These are phyloP conservation scores for Hyphopichia khmerensis DNA, from an alignment of 1,139 yeast genomes.

Conservation along the genomic window DNA sequence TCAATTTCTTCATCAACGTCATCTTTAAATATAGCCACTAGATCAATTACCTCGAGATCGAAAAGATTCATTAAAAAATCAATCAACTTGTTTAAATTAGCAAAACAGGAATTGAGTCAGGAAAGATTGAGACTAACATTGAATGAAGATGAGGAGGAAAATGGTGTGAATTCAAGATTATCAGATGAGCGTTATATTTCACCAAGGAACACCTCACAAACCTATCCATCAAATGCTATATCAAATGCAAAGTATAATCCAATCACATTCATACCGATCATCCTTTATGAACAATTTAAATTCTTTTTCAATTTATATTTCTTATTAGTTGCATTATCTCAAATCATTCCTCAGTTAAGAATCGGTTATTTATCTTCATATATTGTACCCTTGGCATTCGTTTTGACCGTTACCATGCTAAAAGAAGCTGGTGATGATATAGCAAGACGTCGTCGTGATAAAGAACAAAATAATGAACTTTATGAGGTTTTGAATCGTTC, in stretches of 20 bases:
- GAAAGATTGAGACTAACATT: conserved; percentile 17
- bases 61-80: conserved; percentile 14
- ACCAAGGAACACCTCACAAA: conserved; percentile 32
- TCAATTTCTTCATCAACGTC: conserved; percentile 23
- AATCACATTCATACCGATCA: conserved; percentile 81
- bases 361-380: conserved; percentile 94
- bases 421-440: conserved; percentile 96
- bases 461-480: conserved; percentile 80
- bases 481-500: conserved; percentile 65
- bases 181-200: conserved; percentile 31
- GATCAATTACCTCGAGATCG: conserved; percentile 14
- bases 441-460: conserved; percentile 84
- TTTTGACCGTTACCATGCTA: conserved; percentile 85
- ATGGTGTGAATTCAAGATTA: conserved; percentile 2
- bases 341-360: conserved; percentile 84
- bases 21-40: conserved; percentile 13
- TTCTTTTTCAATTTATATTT: conserved; percentile 94
- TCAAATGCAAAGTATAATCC: conserved; percentile 95
- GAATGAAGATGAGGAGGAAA: conserved; percentile 3
- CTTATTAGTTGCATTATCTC: conserved; percentile 88
- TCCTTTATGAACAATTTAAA: conserved; percentile 93
- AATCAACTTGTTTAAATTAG: conserved; percentile 22
- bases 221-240: conserved; percentile 74
- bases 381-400: conserved; percentile 91
- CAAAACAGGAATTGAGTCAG: conserved; percentile 27